Percentiles rank a stretch among this genome's conserved stretches.
These are phyloP conservation scores for Centrapalus pauciflorus DNA, from an alignment of 129 eudicot species.

Conservation along the genomic window DNA sequence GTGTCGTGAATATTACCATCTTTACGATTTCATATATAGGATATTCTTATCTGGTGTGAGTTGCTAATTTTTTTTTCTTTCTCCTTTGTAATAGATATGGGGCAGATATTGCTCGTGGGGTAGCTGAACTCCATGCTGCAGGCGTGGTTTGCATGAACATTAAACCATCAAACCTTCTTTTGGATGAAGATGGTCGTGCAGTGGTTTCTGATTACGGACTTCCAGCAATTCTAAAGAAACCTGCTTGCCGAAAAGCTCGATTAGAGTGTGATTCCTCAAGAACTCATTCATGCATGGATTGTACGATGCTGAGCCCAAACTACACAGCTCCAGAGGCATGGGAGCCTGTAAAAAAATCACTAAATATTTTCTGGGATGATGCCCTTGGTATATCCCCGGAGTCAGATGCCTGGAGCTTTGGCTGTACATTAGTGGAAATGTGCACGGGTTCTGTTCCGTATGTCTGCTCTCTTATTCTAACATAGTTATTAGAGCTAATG, in stretches of 20 bases:
- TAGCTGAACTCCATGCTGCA: slow-evolving; percentile 98
- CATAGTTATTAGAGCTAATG: not conserved
- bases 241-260: slow-evolving; percentile 70
- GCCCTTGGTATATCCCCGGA: slow-evolving; percentile 93
- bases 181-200: slow-evolving; percentile 86
- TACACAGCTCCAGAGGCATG: slow-evolving; percentile 99
- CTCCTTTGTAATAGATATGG: slow-evolving; percentile 58
- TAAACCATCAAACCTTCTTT: slow-evolving; percentile 94
- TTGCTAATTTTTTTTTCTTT: slow-evolving; percentile 6
- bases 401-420: slow-evolving; percentile 99
- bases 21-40: not conserved
- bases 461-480: slow-evolving; percentile 23
- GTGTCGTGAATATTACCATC: not conserved
- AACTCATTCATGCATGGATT: slow-evolving; percentile 97
- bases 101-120: slow-evolving; percentile 98
- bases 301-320: slow-evolving; percentile 93
- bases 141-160: slow-evolving; percentile 95
- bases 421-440: slow-evolving; percentile 98
- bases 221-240: slow-evolving; percentile 85
- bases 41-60: slow-evolving; percentile 10
- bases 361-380: slow-evolving; percentile 87
- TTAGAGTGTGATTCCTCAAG: slow-evolving; percentile 73
- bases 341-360: slow-evolving; percentile 83
- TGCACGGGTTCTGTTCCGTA: slow-evolving; percentile 99
- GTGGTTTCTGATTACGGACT: slow-evolving; percentile 98